Base-by-base conservation (phyloP, 2,329 filamentous ascomycete genomes). In the Trichocomaceae sp. region DNA sequence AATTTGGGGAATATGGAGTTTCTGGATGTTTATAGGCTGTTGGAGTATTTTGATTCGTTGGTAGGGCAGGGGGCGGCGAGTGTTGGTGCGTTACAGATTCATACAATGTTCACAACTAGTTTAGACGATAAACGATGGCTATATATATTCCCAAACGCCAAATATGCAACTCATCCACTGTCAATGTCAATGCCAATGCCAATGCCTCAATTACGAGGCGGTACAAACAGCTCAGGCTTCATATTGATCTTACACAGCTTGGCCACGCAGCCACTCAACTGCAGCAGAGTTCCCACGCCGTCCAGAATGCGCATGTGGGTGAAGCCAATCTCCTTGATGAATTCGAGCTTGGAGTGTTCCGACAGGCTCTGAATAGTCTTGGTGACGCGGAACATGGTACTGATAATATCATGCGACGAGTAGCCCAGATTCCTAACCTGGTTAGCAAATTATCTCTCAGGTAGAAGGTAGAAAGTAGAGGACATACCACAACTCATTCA, bases 291-390 rank as follows among this genome's bases (percentile, higher is more conserved):
- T 74, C 97, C 92, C 22, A 99, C 89, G 29, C 93, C 93, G 69
- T 99, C 93, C n/a, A 99, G 77, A 54, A 99, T 92, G 71, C 95
- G 91, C 93, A 99, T 99, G 69, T 99, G 93, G 2, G 93, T 95
- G 72, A 97, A 97, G 52, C 93, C 93, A 72, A 99, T 99, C 75
- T 96, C 93, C 75, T 90, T 92, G 75, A 97, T 95, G 64, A 97
- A 99, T 69, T 97, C 92, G 58, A 99, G 78, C 76, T 96, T 96
- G 15, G 90, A 85, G 71, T 97, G 90, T 74, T 99, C 93, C 62
- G 90, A 93, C 55, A 99, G 76, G 1, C 87, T 90, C 1, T 89
- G 88, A 57, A 97, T 90, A 1, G 90, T 95, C 78, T 97, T 99
- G 46, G 93, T 97, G 57, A 99, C 93, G 66, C 87, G 86, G 79